A percentile compares a stretch with the other conserved stretches of the same genome.
Conservation (phyloP, 257 asterid species). For the Plectranthus barbatus region DNA sequence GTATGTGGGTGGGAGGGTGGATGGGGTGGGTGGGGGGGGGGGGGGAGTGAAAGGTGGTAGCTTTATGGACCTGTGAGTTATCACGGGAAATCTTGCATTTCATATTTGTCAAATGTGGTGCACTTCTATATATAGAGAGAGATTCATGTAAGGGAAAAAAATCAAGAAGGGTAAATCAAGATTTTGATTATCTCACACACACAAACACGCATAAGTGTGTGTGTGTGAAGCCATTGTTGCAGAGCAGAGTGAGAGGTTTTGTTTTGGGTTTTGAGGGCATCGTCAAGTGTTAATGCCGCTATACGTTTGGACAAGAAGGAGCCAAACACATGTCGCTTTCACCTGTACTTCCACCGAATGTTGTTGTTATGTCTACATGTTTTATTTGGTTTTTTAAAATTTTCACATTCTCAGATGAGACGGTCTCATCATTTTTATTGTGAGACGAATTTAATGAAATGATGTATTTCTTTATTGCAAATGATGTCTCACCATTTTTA, state of each 20-base stretch:
- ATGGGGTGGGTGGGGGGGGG: neutral
- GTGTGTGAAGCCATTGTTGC: constrained; percentile 7
- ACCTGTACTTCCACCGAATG: neutral
- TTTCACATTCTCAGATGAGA: too few relatives aligned
- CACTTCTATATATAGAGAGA: neutral
- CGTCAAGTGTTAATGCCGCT: constrained; percentile 19
- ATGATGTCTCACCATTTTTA: too few relatives aligned
- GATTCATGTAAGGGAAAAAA: neutral
- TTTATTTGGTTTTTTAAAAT: neutral
- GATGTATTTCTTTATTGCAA: too few relatives aligned
- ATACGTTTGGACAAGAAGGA: constrained; percentile 1
- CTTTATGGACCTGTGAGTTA: constrained; percentile 50
- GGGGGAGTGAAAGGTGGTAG: constrained; percentile 24
- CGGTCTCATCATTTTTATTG: too few relatives aligned
- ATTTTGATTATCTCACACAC: neutral
- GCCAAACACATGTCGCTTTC: constrained; percentile 28
- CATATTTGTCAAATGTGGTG: constrained; percentile 11
- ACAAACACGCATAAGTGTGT: constrained; percentile 15
- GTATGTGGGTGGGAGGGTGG: too few relatives aligned
- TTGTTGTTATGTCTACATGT: constrained; percentile 11
- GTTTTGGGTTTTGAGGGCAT: constrained; percentile 1
- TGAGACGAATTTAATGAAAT: too few relatives aligned
- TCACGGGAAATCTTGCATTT: constrained; percentile 58
- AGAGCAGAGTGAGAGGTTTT: neutral
- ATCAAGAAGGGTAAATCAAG: neutral